Evolutionary conservation across 495 filamentous ascomycete genomes (phyloP), one percentile per base, ranked within the genome.

Genomic region (Mytilinidion resinicola): DNA sequence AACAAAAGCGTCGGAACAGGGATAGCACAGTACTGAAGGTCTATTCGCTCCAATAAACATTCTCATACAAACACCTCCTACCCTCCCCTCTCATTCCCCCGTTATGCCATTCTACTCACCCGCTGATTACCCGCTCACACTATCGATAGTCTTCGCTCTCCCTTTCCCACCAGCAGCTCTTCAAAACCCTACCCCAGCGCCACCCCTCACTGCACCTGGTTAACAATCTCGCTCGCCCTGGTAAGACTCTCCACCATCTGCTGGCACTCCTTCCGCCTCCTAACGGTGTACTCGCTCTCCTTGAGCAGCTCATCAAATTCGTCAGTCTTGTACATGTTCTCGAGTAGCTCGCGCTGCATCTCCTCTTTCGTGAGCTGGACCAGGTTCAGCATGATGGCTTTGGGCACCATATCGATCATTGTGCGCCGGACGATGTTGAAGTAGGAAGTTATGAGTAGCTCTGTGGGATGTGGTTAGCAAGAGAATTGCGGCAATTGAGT

Each of bases 341-440:
- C 91, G n/a, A 99, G 78, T 5, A 99, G 83, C 76, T 99, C 95
- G 57, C 86, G 84, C 74, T 99, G 95, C 95, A 99, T 99, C 67
- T 96, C 90, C 56, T 97, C 92, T 76, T 96, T 96, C 52, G 91
- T 93, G 74, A 85, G 88, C 89, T 88, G 84, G 25, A 99, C 95
- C 41, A 99, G 83, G 55, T 84, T 96, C 51, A 96, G 81, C 95
- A 99, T 99, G 74, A 99, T 93, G 17, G 95, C 93, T 77, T 99
- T 99, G 39, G 95, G 95, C 4, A 99, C 95, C 95, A 97, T 99
- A 67, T 99, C 95, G 60, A 97, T 96, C 92, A 99, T 93, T 50
- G 95, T 99, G 57, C 92, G 81, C 77, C 89, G 88, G 50, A 96
- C 91, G 70, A 99, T 97, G 75, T 93, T 96, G 77, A 85, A 99